A percentile compares a stretch with the other conserved stretches of the same genome.
These are phyloP conservation scores for Colletotrichum brevisporum DNA, from an alignment of 2,329 filamentous ascomycete species.

Conservation along the genomic window DNA sequence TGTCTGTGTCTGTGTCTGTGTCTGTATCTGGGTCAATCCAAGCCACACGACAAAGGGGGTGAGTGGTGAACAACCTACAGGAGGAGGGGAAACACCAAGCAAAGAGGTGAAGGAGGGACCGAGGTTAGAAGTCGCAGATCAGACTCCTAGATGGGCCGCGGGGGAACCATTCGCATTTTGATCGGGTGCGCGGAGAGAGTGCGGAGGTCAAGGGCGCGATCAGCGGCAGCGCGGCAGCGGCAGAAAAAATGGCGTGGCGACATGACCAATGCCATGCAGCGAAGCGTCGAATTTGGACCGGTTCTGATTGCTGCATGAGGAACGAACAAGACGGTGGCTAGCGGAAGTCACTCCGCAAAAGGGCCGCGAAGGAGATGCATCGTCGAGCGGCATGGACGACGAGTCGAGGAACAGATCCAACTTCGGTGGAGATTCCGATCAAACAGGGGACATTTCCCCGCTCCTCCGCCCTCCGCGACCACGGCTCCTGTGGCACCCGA, in stretches of 20 bases:
- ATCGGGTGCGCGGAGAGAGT: constrained; percentile 3
- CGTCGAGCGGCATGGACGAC: constrained; percentile 8
- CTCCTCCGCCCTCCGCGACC: background rate
- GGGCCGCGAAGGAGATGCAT: constrained; percentile 26
- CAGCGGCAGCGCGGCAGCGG: constrained; percentile 16
- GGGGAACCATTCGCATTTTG: constrained; percentile 33
- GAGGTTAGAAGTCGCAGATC: constrained; percentile 6
- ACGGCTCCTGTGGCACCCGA: background rate
- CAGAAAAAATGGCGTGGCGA: constrained; percentile 26
- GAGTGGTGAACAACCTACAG: background rate
- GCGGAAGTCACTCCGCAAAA: constrained; percentile 25
- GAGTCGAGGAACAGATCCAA: constrained; percentile 5
- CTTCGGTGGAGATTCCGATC: constrained; percentile 21
- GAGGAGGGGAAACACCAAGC: background rate
- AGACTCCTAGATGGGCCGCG: constrained; percentile 2
- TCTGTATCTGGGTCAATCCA: background rate
- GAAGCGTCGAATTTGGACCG: background rate
- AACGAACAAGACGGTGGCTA: background rate
- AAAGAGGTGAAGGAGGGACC: background rate
- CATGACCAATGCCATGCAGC: constrained; percentile 16
- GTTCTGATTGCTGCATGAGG: background rate
- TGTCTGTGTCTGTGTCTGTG: background rate
- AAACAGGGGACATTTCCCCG: constrained; percentile 21
- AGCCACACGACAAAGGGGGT: background rate
- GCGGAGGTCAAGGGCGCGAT: constrained; percentile 20